A percentile compares a stretch with the other conserved stretches of the same genome.
Evolutionary conservation across 805 yeast species (phyloP).

Genomic region (Zygoascus tannicola): DNA sequence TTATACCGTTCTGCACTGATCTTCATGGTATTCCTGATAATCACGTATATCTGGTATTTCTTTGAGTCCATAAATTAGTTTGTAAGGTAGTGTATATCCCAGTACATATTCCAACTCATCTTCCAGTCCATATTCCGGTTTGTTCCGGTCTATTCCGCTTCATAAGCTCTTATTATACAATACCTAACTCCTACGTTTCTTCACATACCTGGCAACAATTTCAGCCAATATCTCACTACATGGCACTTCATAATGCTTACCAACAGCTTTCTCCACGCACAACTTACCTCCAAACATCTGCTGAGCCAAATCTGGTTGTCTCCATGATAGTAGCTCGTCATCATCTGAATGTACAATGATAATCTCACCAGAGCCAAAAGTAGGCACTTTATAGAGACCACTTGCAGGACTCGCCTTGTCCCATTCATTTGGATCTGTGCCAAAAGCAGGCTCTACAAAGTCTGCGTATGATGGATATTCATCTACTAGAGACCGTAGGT

Average conservation of each 20-base stretch:
- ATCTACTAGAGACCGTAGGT: constrained; percentile 38
- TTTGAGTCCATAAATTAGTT: too few relatives aligned
- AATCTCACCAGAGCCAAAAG: constrained; percentile 14
- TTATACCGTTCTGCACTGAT: too few relatives aligned
- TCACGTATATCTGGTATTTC: too few relatives aligned
- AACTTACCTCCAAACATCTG: not conserved
- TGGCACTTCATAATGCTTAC: not conserved
- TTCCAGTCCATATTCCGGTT: too few relatives aligned
- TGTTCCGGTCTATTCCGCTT: too few relatives aligned
- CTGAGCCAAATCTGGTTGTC: constrained; percentile 34
- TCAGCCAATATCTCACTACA: not conserved
- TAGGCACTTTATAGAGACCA: constrained; percentile 3
- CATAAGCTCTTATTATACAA: too few relatives aligned
- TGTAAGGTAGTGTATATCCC: too few relatives aligned
- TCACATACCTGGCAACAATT: not conserved
- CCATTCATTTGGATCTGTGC: constrained; percentile 22
- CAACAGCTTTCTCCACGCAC: not conserved
- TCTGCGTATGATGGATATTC: constrained; percentile 54
- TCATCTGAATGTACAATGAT: constrained; percentile 48
- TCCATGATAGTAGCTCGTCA: constrained; percentile 54
- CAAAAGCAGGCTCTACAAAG: constrained; percentile 56
- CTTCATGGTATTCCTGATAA: too few relatives aligned
- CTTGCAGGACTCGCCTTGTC: constrained; percentile 18
- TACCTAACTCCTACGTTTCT: too few relatives aligned
- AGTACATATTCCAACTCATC: too few relatives aligned